Conservation (phyloP, 2,329 filamentous ascomycete genomes). For the Coniochaeta ligniaria region DNA sequence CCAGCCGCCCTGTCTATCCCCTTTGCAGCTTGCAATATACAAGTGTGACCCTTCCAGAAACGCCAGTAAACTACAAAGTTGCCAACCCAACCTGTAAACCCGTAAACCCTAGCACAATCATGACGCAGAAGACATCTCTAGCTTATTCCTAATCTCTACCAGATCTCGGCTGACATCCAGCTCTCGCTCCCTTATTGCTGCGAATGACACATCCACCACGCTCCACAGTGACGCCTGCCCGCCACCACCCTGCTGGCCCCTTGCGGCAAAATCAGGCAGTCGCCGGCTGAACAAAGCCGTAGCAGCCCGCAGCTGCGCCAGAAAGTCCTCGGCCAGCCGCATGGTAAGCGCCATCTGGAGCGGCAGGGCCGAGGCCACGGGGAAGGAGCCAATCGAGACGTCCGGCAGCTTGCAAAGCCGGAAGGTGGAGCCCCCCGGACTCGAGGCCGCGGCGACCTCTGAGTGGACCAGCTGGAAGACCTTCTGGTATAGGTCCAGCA, state of each 20-base stretch:
- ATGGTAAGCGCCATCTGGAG: constrained; percentile 34
- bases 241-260: background rate
- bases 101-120: background rate
- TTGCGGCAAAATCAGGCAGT: background rate
- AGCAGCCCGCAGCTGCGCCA: constrained; percentile 22
- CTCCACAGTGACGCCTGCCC: background rate
- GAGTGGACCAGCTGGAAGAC: constrained; percentile 28
- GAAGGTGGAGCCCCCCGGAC: constrained; percentile 20
- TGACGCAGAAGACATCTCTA: background rate
- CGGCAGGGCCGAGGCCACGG: constrained; percentile 29
- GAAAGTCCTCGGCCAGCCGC: constrained; percentile 33
- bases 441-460: constrained; percentile 17
- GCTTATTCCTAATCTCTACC: background rate
- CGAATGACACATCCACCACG: constrained; percentile 2
- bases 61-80: background rate
- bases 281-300: background rate
- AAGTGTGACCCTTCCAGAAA: background rate
- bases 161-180: constrained; percentile 1
- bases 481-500: constrained; percentile 32
- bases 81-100: background rate
- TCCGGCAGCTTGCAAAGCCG: constrained; percentile 31
- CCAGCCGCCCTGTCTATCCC: background rate
- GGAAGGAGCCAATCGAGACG: constrained; percentile 31
- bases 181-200: background rate
- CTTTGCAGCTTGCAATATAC: background rate